A percentile compares a stretch with the other conserved stretches of the same genome.
Conservation (phyloP, 2,329 filamentous ascomycete species). For the Dothideomycetes sp. region DNA sequence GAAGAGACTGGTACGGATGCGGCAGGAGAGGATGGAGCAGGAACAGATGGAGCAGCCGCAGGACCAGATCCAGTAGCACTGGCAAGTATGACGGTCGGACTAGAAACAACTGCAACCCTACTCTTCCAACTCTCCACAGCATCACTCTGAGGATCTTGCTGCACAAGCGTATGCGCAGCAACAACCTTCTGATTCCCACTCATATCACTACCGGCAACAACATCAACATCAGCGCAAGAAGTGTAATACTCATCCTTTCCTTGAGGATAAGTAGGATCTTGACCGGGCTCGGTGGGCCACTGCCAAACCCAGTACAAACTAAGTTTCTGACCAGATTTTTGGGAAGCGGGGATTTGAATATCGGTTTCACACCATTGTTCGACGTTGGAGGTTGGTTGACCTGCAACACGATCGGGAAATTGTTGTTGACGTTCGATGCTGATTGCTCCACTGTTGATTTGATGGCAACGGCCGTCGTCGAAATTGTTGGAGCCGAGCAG, state of each 20-base stretch:
- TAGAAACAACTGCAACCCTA: constrained; percentile 31
- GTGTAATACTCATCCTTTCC: constrained; percentile 51
- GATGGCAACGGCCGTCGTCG: constrained; percentile 86
- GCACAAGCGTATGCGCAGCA: constrained; percentile 23
- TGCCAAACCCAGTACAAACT: constrained; percentile 97
- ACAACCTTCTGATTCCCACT: constrained; percentile 12
- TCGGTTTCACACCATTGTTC: constrained; percentile 75
- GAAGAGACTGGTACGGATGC: not conserved
- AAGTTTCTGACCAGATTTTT: constrained; percentile 55
- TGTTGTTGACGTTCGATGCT: constrained; percentile 49
- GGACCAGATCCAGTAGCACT: constrained; percentile 4
- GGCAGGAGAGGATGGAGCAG: not conserved
- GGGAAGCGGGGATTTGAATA: constrained; percentile 61
- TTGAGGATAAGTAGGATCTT: constrained; percentile 32
- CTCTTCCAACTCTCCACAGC: constrained; percentile 32
- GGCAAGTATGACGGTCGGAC: constrained; percentile 18
- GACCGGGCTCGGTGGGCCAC: constrained; percentile 54
- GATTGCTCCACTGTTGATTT: constrained; percentile 56
- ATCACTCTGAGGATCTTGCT: constrained; percentile 34
- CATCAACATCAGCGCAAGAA: constrained; percentile 47
- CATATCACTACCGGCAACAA: constrained; percentile 30
- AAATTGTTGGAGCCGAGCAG: constrained; percentile 72
- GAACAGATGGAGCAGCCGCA: not conserved
- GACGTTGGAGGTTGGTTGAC: constrained; percentile 32
- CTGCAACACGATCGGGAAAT: constrained; percentile 47